Percentiles rank a stretch among this genome's conserved stretches.
Evolutionary conservation across 1,139 yeast genomes (phyloP).

Genomic region (Blastobotrys ciferrii): DNA sequence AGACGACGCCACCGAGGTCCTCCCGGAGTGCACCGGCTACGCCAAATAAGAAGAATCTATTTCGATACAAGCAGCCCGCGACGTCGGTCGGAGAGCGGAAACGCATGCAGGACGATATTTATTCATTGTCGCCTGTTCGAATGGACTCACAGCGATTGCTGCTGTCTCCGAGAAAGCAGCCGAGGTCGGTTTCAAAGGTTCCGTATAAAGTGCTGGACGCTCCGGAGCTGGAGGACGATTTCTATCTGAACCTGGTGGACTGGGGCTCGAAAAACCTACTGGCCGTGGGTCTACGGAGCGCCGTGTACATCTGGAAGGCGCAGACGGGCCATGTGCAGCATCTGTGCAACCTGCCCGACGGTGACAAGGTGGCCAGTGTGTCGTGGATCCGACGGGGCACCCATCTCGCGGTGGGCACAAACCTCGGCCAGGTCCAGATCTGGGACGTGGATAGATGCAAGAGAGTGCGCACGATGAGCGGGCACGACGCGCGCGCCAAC

Average conservation of each 20-base stretch:
- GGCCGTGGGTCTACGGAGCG: constrained; percentile 87
- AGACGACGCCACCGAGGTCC: constrained; percentile 30
- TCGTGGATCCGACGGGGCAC: constrained; percentile 86
- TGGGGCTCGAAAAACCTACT: constrained; percentile 92
- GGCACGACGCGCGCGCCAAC: constrained; percentile 82
- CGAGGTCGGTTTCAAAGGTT: constrained; percentile 74
- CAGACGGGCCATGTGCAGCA: constrained; percentile 79
- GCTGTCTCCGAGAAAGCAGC: constrained; percentile 76
- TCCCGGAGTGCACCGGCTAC: constrained; percentile 40
- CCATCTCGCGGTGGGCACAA: constrained; percentile 90
- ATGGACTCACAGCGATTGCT: constrained; percentile 80
- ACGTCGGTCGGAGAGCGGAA: constrained; percentile 10
- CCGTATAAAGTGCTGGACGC: constrained; percentile 96
- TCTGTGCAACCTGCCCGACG: constrained; percentile 60
- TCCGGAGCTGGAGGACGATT: constrained; percentile 92
- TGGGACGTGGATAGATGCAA: constrained; percentile 91
- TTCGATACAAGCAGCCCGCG: constrained; percentile 34
- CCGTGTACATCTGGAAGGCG: constrained; percentile 91
- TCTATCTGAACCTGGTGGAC: constrained; percentile 84
- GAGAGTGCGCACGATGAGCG: constrained; percentile 87
- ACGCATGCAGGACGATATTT: constrained; percentile 38
- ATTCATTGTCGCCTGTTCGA: constrained; percentile 83
- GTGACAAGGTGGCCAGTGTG: constrained; percentile 74
- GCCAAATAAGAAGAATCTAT: constrained; percentile 36
- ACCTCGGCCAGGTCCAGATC: constrained; percentile 82